Base-by-base conservation (phyloP, 139 green algal species). In the Tetraselmis striata region DNA sequence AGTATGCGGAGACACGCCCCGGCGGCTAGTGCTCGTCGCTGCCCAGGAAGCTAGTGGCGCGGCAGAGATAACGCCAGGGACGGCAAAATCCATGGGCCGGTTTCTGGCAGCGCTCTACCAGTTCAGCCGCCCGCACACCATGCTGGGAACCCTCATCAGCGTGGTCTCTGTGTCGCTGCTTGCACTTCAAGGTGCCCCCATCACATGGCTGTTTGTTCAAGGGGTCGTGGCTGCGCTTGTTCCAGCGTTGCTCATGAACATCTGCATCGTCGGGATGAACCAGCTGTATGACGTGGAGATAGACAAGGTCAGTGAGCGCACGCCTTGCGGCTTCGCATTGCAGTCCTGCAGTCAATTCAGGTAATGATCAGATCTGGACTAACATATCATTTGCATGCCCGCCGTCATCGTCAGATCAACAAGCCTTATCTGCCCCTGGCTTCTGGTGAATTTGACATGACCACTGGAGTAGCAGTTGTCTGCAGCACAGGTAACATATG, bases 351-450 rank as follows among this genome's bases (percentile, higher is more conserved):
- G n/a, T n/a, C n/a, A n/a, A n/a, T n/a, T n/a, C n/a, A n/a, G n/a
- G n/a, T n/a, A n/a, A n/a, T n/a, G n/a, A n/a, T n/a, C n/a, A n/a
- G n/a, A n/a, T n/a, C n/a, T n/a, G n/a, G 1, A 2, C 30, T 24
- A 28, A 2, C 30, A 80, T 25, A 29, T 80, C n/a, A n/a, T n/a
- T n/a, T n/a, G n/a, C n/a, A n/a, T n/a, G n/a, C n/a, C n/a, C n/a
- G n/a, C 30, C 30, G 11, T 22, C 30, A 88, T 84, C 25, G 80
- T 32, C 89, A 91, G 78, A 86, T 99, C 28, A 99, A 99, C 90
- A 99, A 99, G 90, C 96, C 96, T 0, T 98, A 99, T 83, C 86
- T 99, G 2, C 96, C 96, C 0, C 85, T 99, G 27, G 95, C 96
- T 2, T 92, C 89, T 31, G 96, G 96, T 0, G 95, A 98, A 1